These are phyloP conservation scores for Polyporus arcularius DNA, from an alignment of 768 basidiomycete genomes.

Conservation along the genomic window DNA sequence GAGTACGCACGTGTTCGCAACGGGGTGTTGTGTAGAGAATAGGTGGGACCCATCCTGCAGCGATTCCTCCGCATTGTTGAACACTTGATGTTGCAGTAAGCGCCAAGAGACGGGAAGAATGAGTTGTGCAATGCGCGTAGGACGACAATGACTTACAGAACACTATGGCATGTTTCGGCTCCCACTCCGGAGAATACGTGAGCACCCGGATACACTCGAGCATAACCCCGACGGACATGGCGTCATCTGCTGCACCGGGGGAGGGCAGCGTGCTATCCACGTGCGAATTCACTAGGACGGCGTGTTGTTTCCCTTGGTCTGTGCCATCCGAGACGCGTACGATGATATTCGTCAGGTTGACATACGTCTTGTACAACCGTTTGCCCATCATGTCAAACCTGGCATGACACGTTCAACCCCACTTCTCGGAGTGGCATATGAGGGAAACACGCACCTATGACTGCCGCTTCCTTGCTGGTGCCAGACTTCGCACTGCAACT, in stretches of 20 bases:
- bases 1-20: constrained; percentile 60
- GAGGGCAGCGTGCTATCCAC: constrained; percentile 88
- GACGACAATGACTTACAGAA: constrained; percentile 60
- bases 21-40: constrained; percentile 87
- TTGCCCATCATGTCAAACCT: constrained; percentile 94
- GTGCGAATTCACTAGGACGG: constrained; percentile 87
- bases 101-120: background rate
- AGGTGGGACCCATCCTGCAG: constrained; percentile 94
- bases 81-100: constrained; percentile 57
- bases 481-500: constrained; percentile 91
- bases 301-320: constrained; percentile 69
- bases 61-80: constrained; percentile 94
- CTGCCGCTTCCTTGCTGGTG: constrained; percentile 85
- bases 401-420: background rate
- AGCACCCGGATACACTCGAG: constrained; percentile 84
- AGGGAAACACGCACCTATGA: constrained; percentile 63
- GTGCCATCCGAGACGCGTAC: constrained; percentile 84
- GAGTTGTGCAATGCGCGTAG: background rate
- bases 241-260: constrained; percentile 90
- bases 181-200: constrained; percentile 64
- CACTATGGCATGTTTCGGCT: constrained; percentile 75
- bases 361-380: constrained; percentile 83
- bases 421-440: too few species aligned
- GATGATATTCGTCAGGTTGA: constrained; percentile 85
- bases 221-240: constrained; percentile 87